A percentile compares a stretch with the other conserved stretches of the same genome.
These are phyloP conservation scores for Parmales sp. DNA, from an alignment of 108 stramenopile genomes.

Conservation along the genomic window DNA sequence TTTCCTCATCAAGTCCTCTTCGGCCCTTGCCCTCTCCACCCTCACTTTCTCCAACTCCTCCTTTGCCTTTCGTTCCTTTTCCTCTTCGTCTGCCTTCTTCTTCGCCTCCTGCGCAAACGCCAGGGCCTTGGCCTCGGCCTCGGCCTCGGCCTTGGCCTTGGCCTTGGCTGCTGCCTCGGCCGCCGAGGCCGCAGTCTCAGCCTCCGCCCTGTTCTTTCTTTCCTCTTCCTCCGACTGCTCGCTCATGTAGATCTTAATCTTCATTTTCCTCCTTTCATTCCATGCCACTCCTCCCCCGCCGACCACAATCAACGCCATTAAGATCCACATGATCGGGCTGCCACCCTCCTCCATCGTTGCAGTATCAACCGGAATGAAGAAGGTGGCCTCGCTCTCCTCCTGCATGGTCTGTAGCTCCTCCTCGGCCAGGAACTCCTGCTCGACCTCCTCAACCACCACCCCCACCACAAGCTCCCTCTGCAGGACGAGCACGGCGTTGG, in stretches of 20 bases:
- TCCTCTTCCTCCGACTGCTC: slow-evolving; percentile 1
- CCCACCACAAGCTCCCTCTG: neutral
- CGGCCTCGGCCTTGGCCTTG: neutral
- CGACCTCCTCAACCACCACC: neutral
- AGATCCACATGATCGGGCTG: neutral
- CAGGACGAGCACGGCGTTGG: neutral
- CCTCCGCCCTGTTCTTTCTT: neutral
- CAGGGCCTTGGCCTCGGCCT: neutral
- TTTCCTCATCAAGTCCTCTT: neutral
- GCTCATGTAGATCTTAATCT: neutral
- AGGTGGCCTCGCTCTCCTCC: neutral
- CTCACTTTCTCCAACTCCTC: neutral
- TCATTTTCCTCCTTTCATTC: neutral
- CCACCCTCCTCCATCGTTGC: neutral
- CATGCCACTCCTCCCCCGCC: neutral
- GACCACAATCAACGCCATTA: neutral
- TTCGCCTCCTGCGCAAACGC: neutral
- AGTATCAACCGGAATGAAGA: neutral
- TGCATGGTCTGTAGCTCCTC: neutral
- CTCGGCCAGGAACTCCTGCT: neutral
- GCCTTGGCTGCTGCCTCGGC: too few relatives aligned
- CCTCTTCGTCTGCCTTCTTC: neutral
- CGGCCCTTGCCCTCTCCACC: neutral
- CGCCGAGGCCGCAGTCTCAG: too few relatives aligned
- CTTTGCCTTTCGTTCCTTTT: neutral